These are phyloP conservation scores for Synura sp. DNA, from an alignment of 352 stramenopile genomes.

Conservation along the genomic window DNA sequence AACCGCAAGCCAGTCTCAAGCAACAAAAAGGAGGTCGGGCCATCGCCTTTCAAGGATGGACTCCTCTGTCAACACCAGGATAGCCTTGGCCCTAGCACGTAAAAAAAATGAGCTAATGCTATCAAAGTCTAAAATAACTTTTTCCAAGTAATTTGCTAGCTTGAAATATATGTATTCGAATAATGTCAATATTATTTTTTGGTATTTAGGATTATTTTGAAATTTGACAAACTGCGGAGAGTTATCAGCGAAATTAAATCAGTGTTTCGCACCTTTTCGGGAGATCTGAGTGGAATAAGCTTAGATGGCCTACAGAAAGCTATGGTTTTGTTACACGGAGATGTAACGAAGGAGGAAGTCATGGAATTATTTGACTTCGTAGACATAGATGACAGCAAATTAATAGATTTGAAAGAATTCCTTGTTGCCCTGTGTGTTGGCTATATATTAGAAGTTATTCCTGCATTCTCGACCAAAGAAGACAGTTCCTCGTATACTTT, in stretches of 20 bases:
- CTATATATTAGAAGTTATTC: constrained; percentile 24
- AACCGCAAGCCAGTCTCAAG: no score
- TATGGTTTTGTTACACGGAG: constrained; percentile 3
- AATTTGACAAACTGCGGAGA: constrained; percentile 33
- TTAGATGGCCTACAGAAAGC: constrained; percentile 1
- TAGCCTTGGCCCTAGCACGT: no score
- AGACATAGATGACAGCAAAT: not conserved
- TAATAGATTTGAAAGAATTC: constrained; percentile 33
- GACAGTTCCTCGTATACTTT: no score
- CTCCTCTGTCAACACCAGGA: no score
- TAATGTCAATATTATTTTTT: no score
- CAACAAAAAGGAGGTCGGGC: no score
- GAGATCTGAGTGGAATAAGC: not conserved
- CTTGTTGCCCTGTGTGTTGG: constrained; percentile 22
- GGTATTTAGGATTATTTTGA: not conserved
- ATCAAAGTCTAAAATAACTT: no score
- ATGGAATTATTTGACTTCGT: constrained; percentile 41
- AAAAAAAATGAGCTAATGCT: no score
- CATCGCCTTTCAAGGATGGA: no score
- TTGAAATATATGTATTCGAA: no score
- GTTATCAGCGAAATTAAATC: constrained; percentile 10
- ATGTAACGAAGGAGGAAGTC: constrained; percentile 15
- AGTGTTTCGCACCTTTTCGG: constrained; percentile 15
- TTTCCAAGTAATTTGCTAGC: no score
- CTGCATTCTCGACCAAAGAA: not conserved